Conservation (phyloP, 176 grass and related monocot species). For the Lolium perenne region DNA sequence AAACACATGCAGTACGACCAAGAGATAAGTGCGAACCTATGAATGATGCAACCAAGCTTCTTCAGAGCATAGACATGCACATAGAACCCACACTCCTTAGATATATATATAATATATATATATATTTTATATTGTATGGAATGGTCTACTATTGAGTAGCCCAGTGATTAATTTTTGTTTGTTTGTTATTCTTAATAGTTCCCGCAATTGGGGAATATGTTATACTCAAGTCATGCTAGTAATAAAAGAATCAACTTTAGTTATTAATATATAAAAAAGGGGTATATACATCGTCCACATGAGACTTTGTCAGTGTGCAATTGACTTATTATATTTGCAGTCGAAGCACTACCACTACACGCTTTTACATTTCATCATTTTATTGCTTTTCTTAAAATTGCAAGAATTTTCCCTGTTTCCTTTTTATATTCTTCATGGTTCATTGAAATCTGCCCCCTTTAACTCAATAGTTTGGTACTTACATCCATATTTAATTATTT, state of each 20-base stretch:
- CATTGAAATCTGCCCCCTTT: not conserved
- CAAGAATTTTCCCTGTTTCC: not conserved
- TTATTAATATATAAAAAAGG: not conserved
- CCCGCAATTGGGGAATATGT: not conserved
- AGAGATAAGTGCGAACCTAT: conserved; percentile 3
- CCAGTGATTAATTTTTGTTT: conserved; percentile 20
- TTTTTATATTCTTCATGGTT: not conserved
- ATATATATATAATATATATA: conserved; percentile 18
- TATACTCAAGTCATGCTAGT: not conserved
- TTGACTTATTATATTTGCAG: conserved; percentile 21
- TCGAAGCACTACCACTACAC: not conserved
- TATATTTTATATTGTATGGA: conserved; percentile 18
- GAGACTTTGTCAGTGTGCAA: not conserved
- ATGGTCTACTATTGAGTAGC: not conserved
- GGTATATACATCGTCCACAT: not conserved
- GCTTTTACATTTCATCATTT: conserved; percentile 22
- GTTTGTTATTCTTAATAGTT: conserved; percentile 24
- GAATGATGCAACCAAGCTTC: conserved; percentile 15
- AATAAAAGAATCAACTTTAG: not conserved
- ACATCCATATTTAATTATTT: conserved; percentile 29
- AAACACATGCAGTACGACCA: not conserved
- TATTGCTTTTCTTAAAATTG: not conserved
- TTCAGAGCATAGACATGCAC: conserved; percentile 12
- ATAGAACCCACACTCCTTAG: not conserved
- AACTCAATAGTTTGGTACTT: conserved; percentile 22